Percentiles rank a stretch among this genome's conserved stretches.
These are phyloP conservation scores for Sherardia arvensis DNA, from an alignment of 257 asterid genomes.

Conservation along the genomic window DNA sequence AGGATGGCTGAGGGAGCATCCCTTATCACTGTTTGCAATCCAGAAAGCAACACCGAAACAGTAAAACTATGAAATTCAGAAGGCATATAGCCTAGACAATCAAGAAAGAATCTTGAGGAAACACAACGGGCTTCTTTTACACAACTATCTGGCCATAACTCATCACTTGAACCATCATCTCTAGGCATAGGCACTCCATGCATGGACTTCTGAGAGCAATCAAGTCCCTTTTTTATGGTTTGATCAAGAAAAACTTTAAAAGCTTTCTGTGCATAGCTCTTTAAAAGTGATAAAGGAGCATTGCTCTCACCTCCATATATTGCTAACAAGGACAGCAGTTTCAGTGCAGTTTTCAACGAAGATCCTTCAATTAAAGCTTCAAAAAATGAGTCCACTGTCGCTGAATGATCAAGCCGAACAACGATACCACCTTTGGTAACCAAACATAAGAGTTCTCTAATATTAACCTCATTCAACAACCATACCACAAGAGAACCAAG, in stretches of 20 bases:
- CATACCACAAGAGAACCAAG: constrained; percentile 84
- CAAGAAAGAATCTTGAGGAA: constrained; percentile 60
- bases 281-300: constrained; percentile 65
- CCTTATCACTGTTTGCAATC: constrained; percentile 54
- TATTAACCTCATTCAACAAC: constrained; percentile 70
- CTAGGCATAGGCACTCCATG: constrained; percentile 21
- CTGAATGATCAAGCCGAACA: constrained; percentile 73
- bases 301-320: constrained; percentile 74
- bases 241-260: constrained; percentile 51
- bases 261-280: constrained; percentile 61
- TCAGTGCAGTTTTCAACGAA: constrained; percentile 69
- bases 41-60: constrained; percentile 69
- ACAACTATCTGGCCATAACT: constrained; percentile 19
- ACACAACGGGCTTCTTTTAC: constrained; percentile 26
- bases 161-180: constrained; percentile 19
- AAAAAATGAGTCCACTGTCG: constrained; percentile 59
- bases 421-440: constrained; percentile 71
- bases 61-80: constrained; percentile 77
- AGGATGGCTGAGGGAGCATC: constrained; percentile 69
- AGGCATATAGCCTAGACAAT: constrained; percentile 77
- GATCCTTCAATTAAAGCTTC: constrained; percentile 54
- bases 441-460: constrained; percentile 64
- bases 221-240: constrained; percentile 28
- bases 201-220: constrained; percentile 17
- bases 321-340: constrained; percentile 59